Evolutionary conservation across 768 basidiomycete genomes (phyloP), one percentile per base, ranked within the genome.

Genomic region (Daedalea quercina): DNA sequence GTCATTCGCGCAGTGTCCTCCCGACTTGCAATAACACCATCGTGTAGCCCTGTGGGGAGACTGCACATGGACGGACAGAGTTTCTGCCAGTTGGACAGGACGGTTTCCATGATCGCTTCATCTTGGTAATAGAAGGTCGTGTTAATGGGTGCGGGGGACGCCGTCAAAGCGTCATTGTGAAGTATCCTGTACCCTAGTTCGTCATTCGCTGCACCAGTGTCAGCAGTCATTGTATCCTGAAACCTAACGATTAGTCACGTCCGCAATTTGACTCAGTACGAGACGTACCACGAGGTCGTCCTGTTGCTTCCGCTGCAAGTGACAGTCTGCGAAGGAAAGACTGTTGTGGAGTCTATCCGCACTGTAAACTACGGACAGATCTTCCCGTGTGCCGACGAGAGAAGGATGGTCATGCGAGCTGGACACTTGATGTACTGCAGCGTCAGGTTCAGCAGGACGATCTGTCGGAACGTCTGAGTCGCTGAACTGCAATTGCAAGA

Each of bases 101-200:
- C 28, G 12, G 49, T 24, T 19, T 40, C 4, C 22, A 26, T 33
- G 23, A 62, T 52, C 37, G 17, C 26, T 15, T 55, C 51, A 40
- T 61, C 58, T 25, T 47, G 45, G 37, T 50, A 34, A 31, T 59
- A 59, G 13, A 51, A 52, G 6, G 60, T 41, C 33, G 55, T 44
- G 9, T 57, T 55, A 11, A 57, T 44, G 8, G 58, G 57, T 26
- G 56, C 42, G 22, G 31, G 26, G 3, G 50, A 46, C 26, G 34
- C 11, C 52, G 55, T 25, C n/a, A 13, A 9, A 40, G 45, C 19
- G 28, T 35, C 19, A 50, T 46, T 23, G 50, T 28, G 20, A 12
- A 63, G 51, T 20, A 47, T 44, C 34, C 40, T 58, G 51, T 46
- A 57, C 33, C 61, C 61, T n/a, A 60, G 47, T 37, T 57, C 51